These are phyloP conservation scores for Ascochyta koolunga DNA, from an alignment of 2,329 filamentous ascomycete genomes.

Conservation along the genomic window DNA sequence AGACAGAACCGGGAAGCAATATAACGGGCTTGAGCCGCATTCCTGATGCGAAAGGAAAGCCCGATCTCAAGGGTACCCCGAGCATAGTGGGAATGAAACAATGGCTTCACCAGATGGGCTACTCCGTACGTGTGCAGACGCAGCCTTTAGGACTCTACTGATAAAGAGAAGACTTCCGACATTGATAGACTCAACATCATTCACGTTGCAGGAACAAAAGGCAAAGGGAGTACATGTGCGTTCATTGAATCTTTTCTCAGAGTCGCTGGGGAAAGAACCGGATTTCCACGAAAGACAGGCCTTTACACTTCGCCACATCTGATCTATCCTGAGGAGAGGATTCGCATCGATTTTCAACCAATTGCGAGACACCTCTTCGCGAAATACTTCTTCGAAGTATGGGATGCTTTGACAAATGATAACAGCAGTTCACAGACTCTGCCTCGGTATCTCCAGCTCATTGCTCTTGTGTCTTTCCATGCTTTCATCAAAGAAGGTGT, in stretches of 20 bases:
- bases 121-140: no score
- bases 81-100: no score
- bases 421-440: conserved; percentile 41
- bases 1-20: no score
- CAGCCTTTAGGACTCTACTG: no score
- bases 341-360: conserved; percentile 42
- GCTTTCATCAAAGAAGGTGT: conserved; percentile 68
- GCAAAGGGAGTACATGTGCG: conserved; percentile 75
- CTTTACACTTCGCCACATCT: conserved; percentile 74
- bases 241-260: conserved; percentile 69
- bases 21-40: no score
- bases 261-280: conserved; percentile 52
- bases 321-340: conserved; percentile 50
- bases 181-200: conserved; percentile 50
- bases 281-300: conserved; percentile 55
- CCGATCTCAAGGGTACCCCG: no score
- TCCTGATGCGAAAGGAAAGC: no score
- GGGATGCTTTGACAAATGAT: conserved; percentile 65
- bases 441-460: conserved; percentile 73
- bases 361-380: conserved; percentile 55
- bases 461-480: conserved; percentile 62
- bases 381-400: conserved; percentile 43
- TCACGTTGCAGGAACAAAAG: conserved; percentile 77
- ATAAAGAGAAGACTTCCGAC: no score
- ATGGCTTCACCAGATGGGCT: no score